Evolutionary conservation across 1,284 basidiomycete species (phyloP).

Genomic region (Cryptococcus sp.): DNA sequence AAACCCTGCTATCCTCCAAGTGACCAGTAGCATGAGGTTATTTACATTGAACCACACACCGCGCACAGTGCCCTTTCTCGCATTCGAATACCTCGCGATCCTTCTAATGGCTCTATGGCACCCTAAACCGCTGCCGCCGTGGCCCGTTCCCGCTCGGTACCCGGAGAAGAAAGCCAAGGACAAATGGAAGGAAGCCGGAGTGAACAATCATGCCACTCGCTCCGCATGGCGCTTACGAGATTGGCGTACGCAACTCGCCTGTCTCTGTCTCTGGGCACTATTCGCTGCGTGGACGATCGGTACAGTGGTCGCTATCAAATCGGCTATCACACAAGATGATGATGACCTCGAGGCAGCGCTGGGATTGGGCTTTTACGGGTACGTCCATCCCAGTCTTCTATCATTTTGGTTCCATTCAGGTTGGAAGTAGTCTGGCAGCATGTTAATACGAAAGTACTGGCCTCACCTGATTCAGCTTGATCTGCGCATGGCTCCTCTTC

Average conservation of each 20-base stretch:
- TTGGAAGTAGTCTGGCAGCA: no score
- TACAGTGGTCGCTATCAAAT: not conserved
- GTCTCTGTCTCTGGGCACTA: slow-evolving; percentile 6
- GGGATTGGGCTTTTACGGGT: no score
- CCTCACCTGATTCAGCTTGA: no score
- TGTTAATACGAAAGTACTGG: no score
- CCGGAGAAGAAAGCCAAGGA: not conserved
- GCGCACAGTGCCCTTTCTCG: slow-evolving; percentile 10
- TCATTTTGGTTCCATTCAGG: no score
- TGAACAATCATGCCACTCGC: not conserved
- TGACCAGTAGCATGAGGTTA: no score
- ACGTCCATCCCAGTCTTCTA: no score
- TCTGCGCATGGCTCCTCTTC: no score
- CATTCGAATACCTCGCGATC: slow-evolving; percentile 10
- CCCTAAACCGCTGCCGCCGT: slow-evolving; percentile 14
- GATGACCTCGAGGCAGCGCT: no score
- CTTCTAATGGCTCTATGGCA: slow-evolving; percentile 5
- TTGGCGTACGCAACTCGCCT: slow-evolving; percentile 10
- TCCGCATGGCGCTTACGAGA: slow-evolving; percentile 14
- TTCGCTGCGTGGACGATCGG: slow-evolving; percentile 3
- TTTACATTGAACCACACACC: no score
- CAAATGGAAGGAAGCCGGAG: not conserved
- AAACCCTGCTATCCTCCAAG: no score
- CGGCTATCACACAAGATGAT: no score
- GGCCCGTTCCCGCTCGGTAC: slow-evolving; percentile 8